Evolutionary conservation across 495 filamentous ascomycete species (phyloP).

Genomic region (Trichocladium antarcticum): DNA sequence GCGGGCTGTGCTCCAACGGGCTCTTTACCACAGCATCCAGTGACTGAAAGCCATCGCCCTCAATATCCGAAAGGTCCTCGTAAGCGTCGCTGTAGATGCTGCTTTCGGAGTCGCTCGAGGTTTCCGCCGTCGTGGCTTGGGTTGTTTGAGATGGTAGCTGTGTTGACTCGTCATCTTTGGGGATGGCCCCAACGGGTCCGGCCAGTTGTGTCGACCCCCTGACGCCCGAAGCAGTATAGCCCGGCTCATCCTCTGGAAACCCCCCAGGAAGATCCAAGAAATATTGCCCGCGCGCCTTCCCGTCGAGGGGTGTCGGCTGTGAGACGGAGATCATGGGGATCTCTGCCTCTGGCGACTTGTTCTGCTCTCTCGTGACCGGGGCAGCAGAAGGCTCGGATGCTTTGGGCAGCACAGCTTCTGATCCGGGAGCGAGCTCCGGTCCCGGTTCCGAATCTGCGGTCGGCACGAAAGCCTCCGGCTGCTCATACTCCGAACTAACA

Average conservation of each 20-base stretch:
- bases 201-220: neutral
- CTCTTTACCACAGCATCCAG: slow-evolving; percentile 74
- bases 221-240: slow-evolving; percentile 6
- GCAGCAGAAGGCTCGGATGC: neutral
- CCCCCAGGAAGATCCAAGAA: slow-evolving; percentile 34
- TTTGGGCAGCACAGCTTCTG: neutral
- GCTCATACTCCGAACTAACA: slow-evolving; percentile 13
- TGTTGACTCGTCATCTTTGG: neutral
- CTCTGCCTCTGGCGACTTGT: slow-evolving; percentile 6
- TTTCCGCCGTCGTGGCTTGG: slow-evolving; percentile 1
- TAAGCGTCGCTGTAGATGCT: slow-evolving; percentile 85
- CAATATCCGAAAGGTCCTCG: slow-evolving; percentile 58
- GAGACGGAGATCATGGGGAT: slow-evolving; percentile 32
- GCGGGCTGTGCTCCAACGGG: slow-evolving; percentile 21
- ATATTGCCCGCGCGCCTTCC: slow-evolving; percentile 8
- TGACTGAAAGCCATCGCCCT: slow-evolving; percentile 67
- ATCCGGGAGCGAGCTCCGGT: neutral
- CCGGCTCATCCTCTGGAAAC: slow-evolving; percentile 33
- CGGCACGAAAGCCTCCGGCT: slow-evolving; percentile 4
- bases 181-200: neutral
- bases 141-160: neutral
- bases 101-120: slow-evolving; percentile 26
- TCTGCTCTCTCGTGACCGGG: neutral
- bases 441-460: neutral
- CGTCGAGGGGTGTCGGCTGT: slow-evolving; percentile 24